phyloP scores from a whole-genome alignment of 345 rosid genomes.

The Hibiscus syriacus region DNA sequence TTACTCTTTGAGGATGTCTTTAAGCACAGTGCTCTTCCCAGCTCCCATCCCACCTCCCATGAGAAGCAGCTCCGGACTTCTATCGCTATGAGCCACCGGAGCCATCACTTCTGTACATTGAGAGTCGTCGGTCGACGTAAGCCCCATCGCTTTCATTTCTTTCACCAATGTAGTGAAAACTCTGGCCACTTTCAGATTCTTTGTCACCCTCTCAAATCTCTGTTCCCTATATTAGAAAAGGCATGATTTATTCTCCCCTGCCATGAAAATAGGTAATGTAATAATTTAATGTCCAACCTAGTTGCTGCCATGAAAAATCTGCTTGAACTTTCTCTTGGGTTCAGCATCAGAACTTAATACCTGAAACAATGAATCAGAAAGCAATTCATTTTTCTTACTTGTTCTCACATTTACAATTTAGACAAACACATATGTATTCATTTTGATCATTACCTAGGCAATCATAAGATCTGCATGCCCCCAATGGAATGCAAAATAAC shows the following conservation, averaged over 20 bases:
- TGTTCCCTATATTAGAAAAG: constrained; percentile 42
- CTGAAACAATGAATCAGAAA: constrained; percentile 26
- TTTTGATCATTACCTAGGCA: constrained; percentile 46
- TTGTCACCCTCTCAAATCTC: constrained; percentile 79
- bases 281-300: constrained; percentile 30
- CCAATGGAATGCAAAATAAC: constrained; percentile 88
- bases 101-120: constrained; percentile 77
- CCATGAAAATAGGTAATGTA: not conserved
- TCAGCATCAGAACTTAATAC: constrained; percentile 48
- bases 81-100: constrained; percentile 69
- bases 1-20: constrained; percentile 91
- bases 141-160: constrained; percentile 83
- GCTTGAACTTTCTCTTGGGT: constrained; percentile 65
- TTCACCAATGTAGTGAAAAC: constrained; percentile 71
- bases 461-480: constrained; percentile 60
- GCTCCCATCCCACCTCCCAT: constrained; percentile 99
- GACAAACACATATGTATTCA: not conserved
- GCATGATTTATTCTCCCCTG: not conserved
- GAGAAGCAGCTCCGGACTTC: constrained; percentile 87
- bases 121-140: constrained; percentile 43
- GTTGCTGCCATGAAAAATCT: constrained; percentile 85
- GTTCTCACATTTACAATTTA: constrained; percentile 5
- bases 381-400: not conserved
- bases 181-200: constrained; percentile 71
- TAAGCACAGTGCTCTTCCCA: constrained; percentile 93